A percentile compares a stretch with the other conserved stretches of the same genome.
Conservation (phyloP, 2,329 filamentous ascomycete species). For the Leptodontidium sp. region DNA sequence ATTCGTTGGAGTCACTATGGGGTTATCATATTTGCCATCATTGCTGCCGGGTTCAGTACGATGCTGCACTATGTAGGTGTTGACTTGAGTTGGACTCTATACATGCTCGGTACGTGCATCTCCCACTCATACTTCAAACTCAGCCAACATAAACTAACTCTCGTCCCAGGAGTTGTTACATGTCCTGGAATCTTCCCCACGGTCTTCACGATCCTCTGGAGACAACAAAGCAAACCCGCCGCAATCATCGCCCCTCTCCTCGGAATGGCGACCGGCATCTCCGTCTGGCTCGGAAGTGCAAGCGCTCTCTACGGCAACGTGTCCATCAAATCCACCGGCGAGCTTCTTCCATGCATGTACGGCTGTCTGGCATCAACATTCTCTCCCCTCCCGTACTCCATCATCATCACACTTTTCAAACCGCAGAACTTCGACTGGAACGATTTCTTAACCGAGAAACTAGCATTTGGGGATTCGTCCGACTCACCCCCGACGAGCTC, state of each 20-base stretch:
- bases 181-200: slow-evolving; percentile 44
- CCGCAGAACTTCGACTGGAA: slow-evolving; percentile 55
- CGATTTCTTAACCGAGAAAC: slow-evolving; percentile 46
- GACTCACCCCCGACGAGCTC: not conserved
- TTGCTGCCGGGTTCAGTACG: slow-evolving; percentile 60
- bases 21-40: slow-evolving; percentile 60
- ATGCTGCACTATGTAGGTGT: slow-evolving; percentile 62
- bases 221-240: slow-evolving; percentile 55
- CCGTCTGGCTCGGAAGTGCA: slow-evolving; percentile 60
- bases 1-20: slow-evolving; percentile 61
- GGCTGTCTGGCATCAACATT: slow-evolving; percentile 59
- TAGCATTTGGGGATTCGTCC: slow-evolving; percentile 19
- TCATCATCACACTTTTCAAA: slow-evolving; percentile 56
- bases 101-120: slow-evolving; percentile 57
- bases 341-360: slow-evolving; percentile 59
- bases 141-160: not conserved
- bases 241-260: slow-evolving; percentile 59
- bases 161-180: slow-evolving; percentile 20
- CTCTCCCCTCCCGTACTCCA: slow-evolving; percentile 53
- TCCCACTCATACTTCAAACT: slow-evolving; percentile 45
- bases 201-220: slow-evolving; percentile 48
- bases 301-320: slow-evolving; percentile 56
- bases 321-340: slow-evolving; percentile 56
- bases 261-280: slow-evolving; percentile 59
- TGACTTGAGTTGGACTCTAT: slow-evolving; percentile 61